Base-by-base conservation (phyloP, 163 green algal genomes). In the Chloromonas sp. region DNA sequence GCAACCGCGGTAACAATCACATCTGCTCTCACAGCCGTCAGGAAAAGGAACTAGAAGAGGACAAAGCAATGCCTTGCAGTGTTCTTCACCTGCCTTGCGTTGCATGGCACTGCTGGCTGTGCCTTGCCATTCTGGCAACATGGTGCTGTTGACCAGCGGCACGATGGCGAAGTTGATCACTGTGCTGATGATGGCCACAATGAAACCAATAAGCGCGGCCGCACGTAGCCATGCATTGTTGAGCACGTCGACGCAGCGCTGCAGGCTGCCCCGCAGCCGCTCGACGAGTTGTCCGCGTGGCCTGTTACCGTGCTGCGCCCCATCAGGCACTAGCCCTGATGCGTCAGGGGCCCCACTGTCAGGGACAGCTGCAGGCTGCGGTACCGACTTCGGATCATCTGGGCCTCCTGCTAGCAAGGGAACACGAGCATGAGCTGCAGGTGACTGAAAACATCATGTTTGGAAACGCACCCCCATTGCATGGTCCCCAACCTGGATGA, bases 141-240 rank as follows among this genome's bases (percentile, higher is more conserved):
- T 61, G 71, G 84, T 76, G 60, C 80, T 57, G 85, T 91, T 91
- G 81, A 87, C 83, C 1, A 85, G 78, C n/a, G 87, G 87, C 79
- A 90, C 82, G 2, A 88, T 83, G 71, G 87, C 77, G 79, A 86
- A 70, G 78, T 91, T 91, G 76, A 86, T 61, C 82, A 87, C 85
- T 3, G 60, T 81, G 61, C 60, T 84, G 83, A 86, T 70, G n/a
- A 91, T 58, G 0, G 81, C 87, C 83, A 87, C 13, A 57, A 87
- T 61, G 66, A 87, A 87, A 11, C 79, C 87, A 61, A 88, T 58
- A 2, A 84, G 5, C 8, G 58, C 66, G 58, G 66, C n/a, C 58
- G 58, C n/a, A 5, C 81, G 81, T 3, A 80, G 58, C n/a, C 59
- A 79, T 11, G 14, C 59, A 57, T 58, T 60, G 81, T 84, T 58